Conservation (phyloP, 2,329 filamentous ascomycete species). For the Sphaerostilbella broomeana region DNA sequence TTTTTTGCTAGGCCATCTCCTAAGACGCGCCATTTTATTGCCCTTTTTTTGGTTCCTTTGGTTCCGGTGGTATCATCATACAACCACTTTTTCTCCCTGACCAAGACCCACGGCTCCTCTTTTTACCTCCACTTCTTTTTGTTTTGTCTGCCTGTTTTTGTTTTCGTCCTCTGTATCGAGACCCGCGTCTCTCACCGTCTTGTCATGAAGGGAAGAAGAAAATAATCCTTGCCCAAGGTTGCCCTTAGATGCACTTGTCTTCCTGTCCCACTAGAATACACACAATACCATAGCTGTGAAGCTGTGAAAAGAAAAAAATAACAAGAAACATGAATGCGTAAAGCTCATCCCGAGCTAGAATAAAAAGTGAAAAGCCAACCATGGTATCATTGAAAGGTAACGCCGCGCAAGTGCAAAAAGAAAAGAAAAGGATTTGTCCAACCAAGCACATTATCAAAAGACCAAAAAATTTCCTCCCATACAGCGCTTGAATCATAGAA, state of each 20-base stretch:
- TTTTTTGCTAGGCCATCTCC: slow-evolving; percentile 9
- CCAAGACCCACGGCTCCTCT: slow-evolving; percentile 11
- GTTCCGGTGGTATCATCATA: slow-evolving; percentile 6
- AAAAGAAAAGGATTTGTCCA: too few relatives aligned
- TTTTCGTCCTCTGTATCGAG: slow-evolving; percentile 11
- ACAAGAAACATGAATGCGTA: slow-evolving; percentile 9
- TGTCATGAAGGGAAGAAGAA: slow-evolving; percentile 7
- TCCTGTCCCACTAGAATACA: slow-evolving; percentile 13
- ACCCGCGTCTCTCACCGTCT: slow-evolving; percentile 9
- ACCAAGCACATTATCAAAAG: too few relatives aligned
- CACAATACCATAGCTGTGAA: neutral
- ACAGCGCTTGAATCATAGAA: slow-evolving; percentile 10
- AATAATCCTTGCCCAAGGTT: slow-evolving; percentile 11
- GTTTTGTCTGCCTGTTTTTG: slow-evolving; percentile 3
- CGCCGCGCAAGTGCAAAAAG: slow-evolving; percentile 12
- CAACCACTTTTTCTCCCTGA: slow-evolving; percentile 3
- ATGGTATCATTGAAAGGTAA: slow-evolving; percentile 15
- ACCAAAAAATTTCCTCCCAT: neutral
- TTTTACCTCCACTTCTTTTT: slow-evolving; percentile 9
- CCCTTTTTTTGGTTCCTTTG: slow-evolving; percentile 6
- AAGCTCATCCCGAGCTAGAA: slow-evolving; percentile 1
- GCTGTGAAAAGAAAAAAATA: neutral
- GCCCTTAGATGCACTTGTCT: slow-evolving; percentile 13
- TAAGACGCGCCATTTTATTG: slow-evolving; percentile 3
- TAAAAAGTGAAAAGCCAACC: slow-evolving; percentile 9